These are phyloP conservation scores for Polygonum aviculare DNA, from an alignment of 148 eudicot species.

Conservation along the genomic window DNA sequence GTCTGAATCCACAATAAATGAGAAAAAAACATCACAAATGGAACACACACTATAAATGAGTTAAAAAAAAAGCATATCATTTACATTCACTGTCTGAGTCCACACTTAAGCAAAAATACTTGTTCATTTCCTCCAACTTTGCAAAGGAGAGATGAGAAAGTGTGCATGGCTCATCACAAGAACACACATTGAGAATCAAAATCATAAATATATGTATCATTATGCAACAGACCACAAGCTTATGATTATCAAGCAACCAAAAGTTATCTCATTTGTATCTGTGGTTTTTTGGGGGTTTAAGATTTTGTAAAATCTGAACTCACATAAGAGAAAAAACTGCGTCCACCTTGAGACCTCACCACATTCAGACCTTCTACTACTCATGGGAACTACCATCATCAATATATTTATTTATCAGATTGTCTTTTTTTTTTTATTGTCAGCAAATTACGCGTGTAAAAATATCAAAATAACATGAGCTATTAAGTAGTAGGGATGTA, in stretches of 20 bases:
- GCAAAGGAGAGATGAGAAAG: neutral
- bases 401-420: neutral
- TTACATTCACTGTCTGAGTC: neutral
- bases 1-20: too few relatives aligned
- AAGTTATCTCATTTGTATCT: neutral
- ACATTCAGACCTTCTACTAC: neutral
- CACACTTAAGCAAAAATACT: neutral
- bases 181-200: neutral
- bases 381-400: neutral
- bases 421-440: neutral
- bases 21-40: neutral
- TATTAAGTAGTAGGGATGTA: neutral
- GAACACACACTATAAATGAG: neutral
- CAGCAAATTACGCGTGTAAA: too few relatives aligned
- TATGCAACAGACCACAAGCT: neutral
- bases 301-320: neutral
- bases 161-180: neutral
- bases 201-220: neutral
- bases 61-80: neutral
- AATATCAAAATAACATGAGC: too few relatives aligned
- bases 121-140: neutral
- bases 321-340: neutral
- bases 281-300: neutral
- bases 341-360: neutral
- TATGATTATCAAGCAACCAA: neutral